These are phyloP conservation scores for Boletus bicolor DNA, from an alignment of 768 basidiomycete genomes.

Conservation along the genomic window DNA sequence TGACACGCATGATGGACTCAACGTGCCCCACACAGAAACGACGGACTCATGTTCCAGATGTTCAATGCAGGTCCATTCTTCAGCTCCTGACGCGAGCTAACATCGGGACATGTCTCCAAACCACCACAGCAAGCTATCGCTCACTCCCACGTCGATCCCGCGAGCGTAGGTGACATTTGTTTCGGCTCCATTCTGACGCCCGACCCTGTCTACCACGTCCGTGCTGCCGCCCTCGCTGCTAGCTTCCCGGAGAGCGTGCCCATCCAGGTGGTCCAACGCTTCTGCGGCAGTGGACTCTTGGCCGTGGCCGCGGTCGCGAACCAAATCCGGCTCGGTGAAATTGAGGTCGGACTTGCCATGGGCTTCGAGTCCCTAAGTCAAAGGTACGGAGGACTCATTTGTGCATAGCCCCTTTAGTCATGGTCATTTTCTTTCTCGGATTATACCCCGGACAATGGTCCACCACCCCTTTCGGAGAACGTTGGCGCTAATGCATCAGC, in stretches of 20 bases:
- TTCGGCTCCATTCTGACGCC: slow-evolving; percentile 74
- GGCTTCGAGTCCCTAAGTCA: slow-evolving; percentile 88
- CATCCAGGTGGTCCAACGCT: slow-evolving; percentile 71
- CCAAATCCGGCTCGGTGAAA: slow-evolving; percentile 72
- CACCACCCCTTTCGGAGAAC: slow-evolving; percentile 57
- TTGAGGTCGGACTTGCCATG: slow-evolving; percentile 73
- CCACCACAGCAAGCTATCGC: slow-evolving; percentile 50
- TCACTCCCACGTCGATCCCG: slow-evolving; percentile 58
- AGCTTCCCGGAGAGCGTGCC: slow-evolving; percentile 79
- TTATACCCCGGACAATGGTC: slow-evolving; percentile 60
- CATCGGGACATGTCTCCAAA: not conserved
- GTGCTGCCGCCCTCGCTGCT: slow-evolving; percentile 73
- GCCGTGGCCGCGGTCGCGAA: slow-evolving; percentile 75
- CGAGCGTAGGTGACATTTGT: slow-evolving; percentile 70
- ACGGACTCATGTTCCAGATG: slow-evolving; percentile 79
- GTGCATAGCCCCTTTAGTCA: not conserved
- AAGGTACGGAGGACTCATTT: slow-evolving; percentile 42
- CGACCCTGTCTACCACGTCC: slow-evolving; percentile 64
- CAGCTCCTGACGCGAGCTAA: not conserved
- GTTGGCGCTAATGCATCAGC: slow-evolving; percentile 55
- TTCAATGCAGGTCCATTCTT: slow-evolving; percentile 51
- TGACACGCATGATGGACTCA: slow-evolving; percentile 3
- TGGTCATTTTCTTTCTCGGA: not conserved
- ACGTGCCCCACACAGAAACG: slow-evolving; percentile 47
- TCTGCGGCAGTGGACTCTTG: slow-evolving; percentile 86